Evolutionary conservation across 306 rosid genomes (phyloP), one percentile per base, ranked within the genome.

Genomic region (Lagenaria siceraria): DNA sequence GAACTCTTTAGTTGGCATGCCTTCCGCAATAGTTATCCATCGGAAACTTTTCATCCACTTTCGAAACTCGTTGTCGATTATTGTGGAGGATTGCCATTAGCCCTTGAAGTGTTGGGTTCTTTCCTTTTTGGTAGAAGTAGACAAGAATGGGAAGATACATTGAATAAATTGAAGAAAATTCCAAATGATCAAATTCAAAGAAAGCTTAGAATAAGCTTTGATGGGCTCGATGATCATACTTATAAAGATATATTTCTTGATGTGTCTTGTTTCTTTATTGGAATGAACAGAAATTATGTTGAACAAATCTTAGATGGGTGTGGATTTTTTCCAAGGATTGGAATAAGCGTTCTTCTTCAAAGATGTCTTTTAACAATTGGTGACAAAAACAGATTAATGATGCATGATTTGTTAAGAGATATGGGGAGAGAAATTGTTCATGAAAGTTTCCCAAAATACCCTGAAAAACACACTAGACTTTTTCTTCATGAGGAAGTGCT

Each of bases 401-500:
- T 79, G 82, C 85, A 82, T 73, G 82, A 82, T 76, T 66, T 82
- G 31, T 19, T 79, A 36, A 40, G 81, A 74, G 87, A 85, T 35
- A 87, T 85, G 87, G 90, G 87, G 55, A 70, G 83, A 60, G 81
- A 76, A 51, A 83, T 87, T 7, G 72, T 78, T 52, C 80, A 81
- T 29, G 51, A 63, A 14, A 71, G 52, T 11, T 81, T 78, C 0
- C 8, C 72, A 0, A 40, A 78, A 4, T 22, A 77, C 2, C 84
- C 62, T 31, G 84, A 9, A 31, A 78, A 64, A 36, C 78, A 63
- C 1, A 81, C 56, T 4, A 76, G 80, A 33, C 27, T 81, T 9
- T 33, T 75, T 61, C 10, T n/a, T 68, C 40, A 27, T 14, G 49
- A 58, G 6, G 83, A 81, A 7, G 80, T 35, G 11, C 5, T 66